These are phyloP conservation scores for Metschnikowia lachancei DNA, from an alignment of 805 yeast species.

Conservation along the genomic window DNA sequence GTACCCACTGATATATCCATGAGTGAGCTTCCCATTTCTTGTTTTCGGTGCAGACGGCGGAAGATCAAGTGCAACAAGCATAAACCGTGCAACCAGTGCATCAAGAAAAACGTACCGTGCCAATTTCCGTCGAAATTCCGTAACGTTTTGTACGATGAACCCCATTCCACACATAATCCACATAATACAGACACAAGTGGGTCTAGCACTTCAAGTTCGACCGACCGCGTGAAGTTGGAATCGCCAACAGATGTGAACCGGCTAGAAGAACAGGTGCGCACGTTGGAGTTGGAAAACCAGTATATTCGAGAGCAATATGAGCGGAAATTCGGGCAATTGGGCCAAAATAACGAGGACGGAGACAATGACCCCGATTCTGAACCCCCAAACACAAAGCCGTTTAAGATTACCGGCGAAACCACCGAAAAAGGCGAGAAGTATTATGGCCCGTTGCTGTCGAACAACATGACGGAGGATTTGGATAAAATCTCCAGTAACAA, in stretches of 20 bases:
- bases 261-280: constrained; percentile 6
- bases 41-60: constrained; percentile 19
- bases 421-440: constrained; percentile 42
- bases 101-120: constrained; percentile 13
- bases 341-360: not conserved
- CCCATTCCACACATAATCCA: too few relatives aligned
- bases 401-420: constrained; percentile 35
- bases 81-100: constrained; percentile 21
- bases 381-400: constrained; percentile 1
- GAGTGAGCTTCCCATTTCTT: constrained; percentile 20
- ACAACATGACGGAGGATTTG: constrained; percentile 44
- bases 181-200: not conserved
- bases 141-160: constrained; percentile 9
- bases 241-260: constrained; percentile 3
- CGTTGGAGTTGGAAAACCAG: constrained; percentile 5
- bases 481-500: constrained; percentile 8
- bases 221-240: not conserved
- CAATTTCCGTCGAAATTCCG: constrained; percentile 21
- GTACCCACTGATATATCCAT: too few relatives aligned
- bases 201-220: constrained; percentile 1
- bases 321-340: not conserved
- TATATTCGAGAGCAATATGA: constrained; percentile 4
- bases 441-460: constrained; percentile 52
- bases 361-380: not conserved
- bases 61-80: constrained; percentile 22